Evolutionary conservation across 768 basidiomycete species (phyloP).

Genomic region (Podaxis rugospora): DNA sequence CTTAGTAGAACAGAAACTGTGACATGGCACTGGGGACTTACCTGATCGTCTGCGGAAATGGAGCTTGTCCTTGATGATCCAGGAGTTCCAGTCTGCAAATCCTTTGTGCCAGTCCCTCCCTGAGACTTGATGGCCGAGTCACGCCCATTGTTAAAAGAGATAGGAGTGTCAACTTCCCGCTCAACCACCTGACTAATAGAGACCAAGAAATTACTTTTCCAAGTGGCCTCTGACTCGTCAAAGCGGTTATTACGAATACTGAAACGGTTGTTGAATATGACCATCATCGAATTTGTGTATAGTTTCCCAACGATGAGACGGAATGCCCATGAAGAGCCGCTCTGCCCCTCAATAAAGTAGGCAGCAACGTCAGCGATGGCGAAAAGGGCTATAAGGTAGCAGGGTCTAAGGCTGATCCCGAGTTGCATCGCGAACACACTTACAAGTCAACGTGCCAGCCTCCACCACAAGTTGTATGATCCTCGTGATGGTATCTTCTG

Average conservation of each 20-base stretch:
- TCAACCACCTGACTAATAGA: background rate
- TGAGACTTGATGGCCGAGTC: background rate
- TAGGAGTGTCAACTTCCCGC: background rate
- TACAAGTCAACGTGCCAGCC: slow-evolving; percentile 8
- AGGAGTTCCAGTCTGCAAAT: background rate
- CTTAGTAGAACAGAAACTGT: background rate
- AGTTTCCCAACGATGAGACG: slow-evolving; percentile 13
- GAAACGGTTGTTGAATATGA: slow-evolving; percentile 15
- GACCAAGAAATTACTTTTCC: background rate
- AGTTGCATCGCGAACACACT: background rate
- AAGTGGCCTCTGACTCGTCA: background rate
- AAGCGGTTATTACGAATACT: background rate
- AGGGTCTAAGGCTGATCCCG: background rate
- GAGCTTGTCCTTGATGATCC: background rate
- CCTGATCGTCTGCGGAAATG: background rate
- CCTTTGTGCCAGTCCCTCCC: background rate
- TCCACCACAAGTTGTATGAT: background rate
- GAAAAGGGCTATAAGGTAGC: background rate
- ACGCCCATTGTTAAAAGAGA: background rate
- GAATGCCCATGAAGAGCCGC: slow-evolving; percentile 6
- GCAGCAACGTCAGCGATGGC: slow-evolving; percentile 2
- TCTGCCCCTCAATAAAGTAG: slow-evolving; percentile 8
- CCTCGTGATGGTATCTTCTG: background rate
- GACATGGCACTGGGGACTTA: background rate
- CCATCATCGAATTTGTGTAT: slow-evolving; percentile 18